Evolutionary conservation across 2,329 filamentous ascomycete species (phyloP).

Genomic region (Pseudopithomyces maydicus): DNA sequence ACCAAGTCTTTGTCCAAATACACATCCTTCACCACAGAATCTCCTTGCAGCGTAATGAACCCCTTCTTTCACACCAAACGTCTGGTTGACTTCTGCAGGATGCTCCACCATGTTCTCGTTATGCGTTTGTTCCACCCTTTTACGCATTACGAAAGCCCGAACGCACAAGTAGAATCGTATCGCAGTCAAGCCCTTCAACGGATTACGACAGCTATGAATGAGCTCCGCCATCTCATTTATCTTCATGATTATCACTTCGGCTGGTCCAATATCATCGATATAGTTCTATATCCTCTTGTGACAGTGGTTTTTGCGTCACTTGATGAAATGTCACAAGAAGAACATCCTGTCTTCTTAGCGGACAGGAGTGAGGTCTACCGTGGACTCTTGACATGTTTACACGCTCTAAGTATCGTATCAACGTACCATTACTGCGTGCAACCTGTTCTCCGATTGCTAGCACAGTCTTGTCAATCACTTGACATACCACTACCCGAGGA

Average conservation of each 20-base stretch:
- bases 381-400: conserved; percentile 34
- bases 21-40: conserved; percentile 27
- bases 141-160: conserved; percentile 12
- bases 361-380: conserved; percentile 27
- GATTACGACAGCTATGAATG: conserved; percentile 21
- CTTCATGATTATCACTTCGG: conserved; percentile 32
- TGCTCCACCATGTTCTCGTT: conserved; percentile 33
- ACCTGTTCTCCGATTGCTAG: conserved; percentile 31
- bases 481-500: conserved; percentile 28
- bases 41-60: conserved; percentile 32
- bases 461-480: conserved; percentile 30
- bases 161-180: conserved; percentile 19
- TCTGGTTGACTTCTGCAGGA: conserved; percentile 23
- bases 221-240: conserved; percentile 28
- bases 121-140: conserved; percentile 33
- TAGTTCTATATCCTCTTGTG: conserved; percentile 32
- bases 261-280: conserved; percentile 29
- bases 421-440: conserved; percentile 36
- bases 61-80: not conserved
- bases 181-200: conserved; percentile 21
- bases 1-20: conserved; percentile 22
- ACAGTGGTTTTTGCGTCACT: conserved; percentile 31
- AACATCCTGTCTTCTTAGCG: conserved; percentile 1
- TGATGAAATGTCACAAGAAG: conserved; percentile 26
- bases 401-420: conserved; percentile 26